Conservation (phyloP, 2,329 filamentous ascomycete species). For the Microcyclospora tardicrescens region DNA sequence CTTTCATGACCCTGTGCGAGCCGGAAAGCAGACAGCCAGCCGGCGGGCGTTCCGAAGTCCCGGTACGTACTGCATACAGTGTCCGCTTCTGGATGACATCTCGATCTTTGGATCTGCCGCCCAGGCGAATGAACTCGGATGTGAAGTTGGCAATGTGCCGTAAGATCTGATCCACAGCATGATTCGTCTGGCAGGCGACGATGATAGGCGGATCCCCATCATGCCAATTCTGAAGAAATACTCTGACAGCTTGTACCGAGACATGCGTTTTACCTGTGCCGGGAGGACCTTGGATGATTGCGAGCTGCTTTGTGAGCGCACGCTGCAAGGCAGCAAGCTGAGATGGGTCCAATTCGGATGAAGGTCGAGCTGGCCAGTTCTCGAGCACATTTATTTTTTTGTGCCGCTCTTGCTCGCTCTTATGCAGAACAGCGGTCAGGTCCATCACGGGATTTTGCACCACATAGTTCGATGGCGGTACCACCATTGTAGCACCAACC, state of each 20-base stretch:
- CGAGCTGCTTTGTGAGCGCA: constrained; percentile 58
- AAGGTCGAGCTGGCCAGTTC: constrained; percentile 37
- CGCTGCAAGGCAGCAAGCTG: constrained; percentile 56
- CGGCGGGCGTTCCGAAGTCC: constrained; percentile 20
- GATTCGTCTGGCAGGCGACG: constrained; percentile 77
- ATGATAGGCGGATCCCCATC: constrained; percentile 54
- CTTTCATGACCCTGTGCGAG: constrained; percentile 31
- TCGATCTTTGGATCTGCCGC: constrained; percentile 54
- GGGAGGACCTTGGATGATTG: constrained; percentile 74
- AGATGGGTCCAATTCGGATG: constrained; percentile 50
- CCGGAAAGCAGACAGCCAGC: constrained; percentile 28
- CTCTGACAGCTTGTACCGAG: constrained; percentile 56
- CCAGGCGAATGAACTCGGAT: constrained; percentile 50
- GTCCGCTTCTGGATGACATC: constrained; percentile 51
- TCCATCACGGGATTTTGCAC: constrained; percentile 36
- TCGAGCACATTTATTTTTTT: constrained; percentile 42
- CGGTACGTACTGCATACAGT: constrained; percentile 47
- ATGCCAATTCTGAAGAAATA: constrained; percentile 48
- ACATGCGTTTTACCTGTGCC: constrained; percentile 72
- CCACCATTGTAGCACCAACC: constrained; percentile 33
- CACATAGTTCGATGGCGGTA: constrained; percentile 42
- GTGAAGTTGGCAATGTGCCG: constrained; percentile 50
- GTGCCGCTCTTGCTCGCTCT: constrained; percentile 24
- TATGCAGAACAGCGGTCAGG: constrained; percentile 25
- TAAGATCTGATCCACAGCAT: constrained; percentile 75